These are phyloP conservation scores for Boletus eberwhitei DNA, from an alignment of 768 basidiomycete genomes.

Conservation along the genomic window DNA sequence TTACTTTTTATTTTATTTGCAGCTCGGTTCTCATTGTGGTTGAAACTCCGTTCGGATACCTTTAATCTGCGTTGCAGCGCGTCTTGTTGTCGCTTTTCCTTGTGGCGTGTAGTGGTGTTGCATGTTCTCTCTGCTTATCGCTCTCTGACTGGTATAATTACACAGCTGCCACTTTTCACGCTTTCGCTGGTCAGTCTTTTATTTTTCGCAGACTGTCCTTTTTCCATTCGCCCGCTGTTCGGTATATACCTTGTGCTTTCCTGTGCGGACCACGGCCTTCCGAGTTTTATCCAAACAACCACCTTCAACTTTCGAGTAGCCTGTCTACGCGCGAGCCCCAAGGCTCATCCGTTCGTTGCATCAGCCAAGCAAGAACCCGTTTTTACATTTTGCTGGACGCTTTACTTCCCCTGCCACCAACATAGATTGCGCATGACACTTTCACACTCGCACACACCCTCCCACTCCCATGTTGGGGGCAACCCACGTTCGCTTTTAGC, in stretches of 20 bases:
- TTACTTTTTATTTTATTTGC: slow-evolving; percentile 36
- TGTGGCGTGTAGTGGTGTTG: slow-evolving; percentile 30
- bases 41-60: slow-evolving; percentile 34
- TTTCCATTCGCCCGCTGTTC: slow-evolving; percentile 24
- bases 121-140: slow-evolving; percentile 27
- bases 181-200: slow-evolving; percentile 23
- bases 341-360: slow-evolving; percentile 28
- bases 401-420: slow-evolving; percentile 17
- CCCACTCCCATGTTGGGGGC: slow-evolving; percentile 3
- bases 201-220: slow-evolving; percentile 23
- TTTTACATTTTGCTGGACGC: slow-evolving; percentile 23
- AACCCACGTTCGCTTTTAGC: slow-evolving; percentile 23
- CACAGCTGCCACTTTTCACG: slow-evolving; percentile 27
- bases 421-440: slow-evolving; percentile 8
- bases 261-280: slow-evolving; percentile 17
- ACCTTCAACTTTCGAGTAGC: slow-evolving; percentile 20
- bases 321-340: slow-evolving; percentile 14
- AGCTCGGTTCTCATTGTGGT: slow-evolving; percentile 33
- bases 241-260: slow-evolving; percentile 30
- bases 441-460: background rate
- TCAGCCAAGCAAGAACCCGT: slow-evolving; percentile 17
- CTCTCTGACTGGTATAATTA: slow-evolving; percentile 30
- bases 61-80: slow-evolving; percentile 26
- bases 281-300: slow-evolving; percentile 16
- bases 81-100: slow-evolving; percentile 29